Percentiles rank a stretch among this genome's conserved stretches.
Conservation (phyloP, 495 filamentous ascomycete species). For the Lasiosphaeriaceae sp. region DNA sequence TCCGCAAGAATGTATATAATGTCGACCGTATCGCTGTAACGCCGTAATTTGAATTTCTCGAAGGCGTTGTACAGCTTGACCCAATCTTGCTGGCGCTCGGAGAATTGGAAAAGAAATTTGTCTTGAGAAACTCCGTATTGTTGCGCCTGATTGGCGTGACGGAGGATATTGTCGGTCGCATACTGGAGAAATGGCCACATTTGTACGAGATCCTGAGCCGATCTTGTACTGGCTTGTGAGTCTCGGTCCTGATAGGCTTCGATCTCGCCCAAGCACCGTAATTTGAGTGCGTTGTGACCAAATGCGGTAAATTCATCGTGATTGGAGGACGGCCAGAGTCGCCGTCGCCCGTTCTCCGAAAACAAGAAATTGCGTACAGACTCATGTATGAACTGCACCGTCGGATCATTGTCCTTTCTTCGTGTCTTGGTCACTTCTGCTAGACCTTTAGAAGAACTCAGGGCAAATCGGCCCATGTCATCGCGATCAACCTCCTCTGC, state of each 20-base stretch:
- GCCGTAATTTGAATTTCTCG: neutral
- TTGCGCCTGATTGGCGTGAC: neutral
- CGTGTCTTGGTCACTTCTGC: constrained; percentile 22
- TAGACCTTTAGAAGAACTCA: constrained; percentile 29
- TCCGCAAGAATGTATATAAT: neutral
- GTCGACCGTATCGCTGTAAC: neutral
- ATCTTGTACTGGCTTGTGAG: neutral
- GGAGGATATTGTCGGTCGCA: neutral
- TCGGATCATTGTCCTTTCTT: constrained; percentile 12
- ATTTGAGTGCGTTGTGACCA: constrained; percentile 25
- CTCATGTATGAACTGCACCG: constrained; percentile 39
- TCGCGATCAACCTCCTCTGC: constrained; percentile 2
- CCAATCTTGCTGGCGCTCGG: neutral
- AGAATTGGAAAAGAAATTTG: neutral
- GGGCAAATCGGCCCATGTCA: constrained; percentile 18
- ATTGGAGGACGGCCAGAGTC: constrained; percentile 27
- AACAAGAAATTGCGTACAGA: constrained; percentile 30
- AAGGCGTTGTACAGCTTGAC: neutral
- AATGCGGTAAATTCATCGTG: constrained; percentile 9
- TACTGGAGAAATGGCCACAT: constrained; percentile 4
- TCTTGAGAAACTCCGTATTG: neutral
- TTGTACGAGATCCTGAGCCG: neutral
- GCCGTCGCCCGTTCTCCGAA: constrained; percentile 22
- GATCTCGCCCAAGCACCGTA: neutral
- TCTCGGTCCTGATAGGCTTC: neutral